Conservation (phyloP, 306 rosid genomes). For the Dryas alaskensis region DNA sequence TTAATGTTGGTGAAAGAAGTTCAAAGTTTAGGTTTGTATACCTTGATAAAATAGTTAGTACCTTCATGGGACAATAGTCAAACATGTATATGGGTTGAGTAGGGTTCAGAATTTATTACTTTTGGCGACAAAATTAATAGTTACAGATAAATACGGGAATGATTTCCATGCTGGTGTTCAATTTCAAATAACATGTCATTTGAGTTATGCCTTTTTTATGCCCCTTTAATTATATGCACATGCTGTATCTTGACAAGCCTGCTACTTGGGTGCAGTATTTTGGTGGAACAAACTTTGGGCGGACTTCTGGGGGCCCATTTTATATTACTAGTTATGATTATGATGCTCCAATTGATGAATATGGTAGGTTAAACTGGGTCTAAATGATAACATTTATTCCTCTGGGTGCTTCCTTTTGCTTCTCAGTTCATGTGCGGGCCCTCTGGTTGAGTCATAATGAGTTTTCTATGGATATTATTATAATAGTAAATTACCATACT, state of each 20-base stretch:
- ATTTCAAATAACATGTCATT: slow-evolving; percentile 3
- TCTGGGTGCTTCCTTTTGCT: neutral
- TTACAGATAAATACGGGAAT: neutral
- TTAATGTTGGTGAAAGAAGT: slow-evolving; percentile 1
- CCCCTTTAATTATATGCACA: slow-evolving; percentile 7
- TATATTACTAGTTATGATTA: slow-evolving; percentile 96
- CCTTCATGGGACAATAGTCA: slow-evolving; percentile 1
- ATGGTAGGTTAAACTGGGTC: slow-evolving; percentile 53
- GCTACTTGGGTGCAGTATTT: slow-evolving; percentile 62
- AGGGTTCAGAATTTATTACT: neutral
- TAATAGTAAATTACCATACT: neutral
- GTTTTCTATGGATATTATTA: neutral
- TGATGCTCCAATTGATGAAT: slow-evolving; percentile 97
- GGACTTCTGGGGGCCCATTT: slow-evolving; percentile 94
- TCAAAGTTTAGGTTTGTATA: neutral
- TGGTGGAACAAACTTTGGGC: slow-evolving; percentile 98
- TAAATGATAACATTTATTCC: slow-evolving; percentile 11
- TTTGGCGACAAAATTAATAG: neutral
- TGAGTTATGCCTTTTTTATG: slow-evolving; percentile 25
- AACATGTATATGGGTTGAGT: neutral
- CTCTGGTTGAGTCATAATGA: neutral
- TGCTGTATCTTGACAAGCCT: slow-evolving; percentile 33
- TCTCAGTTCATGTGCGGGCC: neutral
- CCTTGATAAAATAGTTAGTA: slow-evolving; percentile 1
- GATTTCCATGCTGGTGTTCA: slow-evolving; percentile 4